Evolutionary conservation across 306 rosid species (phyloP).

Genomic region (Prunus fruticosa): DNA sequence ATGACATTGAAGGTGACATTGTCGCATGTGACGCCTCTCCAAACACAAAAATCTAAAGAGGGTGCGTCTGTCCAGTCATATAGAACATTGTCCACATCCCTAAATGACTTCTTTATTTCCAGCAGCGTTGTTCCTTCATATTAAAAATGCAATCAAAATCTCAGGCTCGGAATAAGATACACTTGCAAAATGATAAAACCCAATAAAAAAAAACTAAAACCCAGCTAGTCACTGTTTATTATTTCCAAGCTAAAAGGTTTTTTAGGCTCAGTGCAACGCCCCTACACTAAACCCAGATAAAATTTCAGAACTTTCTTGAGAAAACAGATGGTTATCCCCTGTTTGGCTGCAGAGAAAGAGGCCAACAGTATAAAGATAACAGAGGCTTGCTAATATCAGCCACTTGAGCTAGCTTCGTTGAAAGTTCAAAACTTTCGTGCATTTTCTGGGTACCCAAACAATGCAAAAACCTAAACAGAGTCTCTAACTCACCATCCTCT

Average conservation of each 20-base stretch:
- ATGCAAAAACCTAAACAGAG: background rate
- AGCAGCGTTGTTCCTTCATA: constrained; percentile 68
- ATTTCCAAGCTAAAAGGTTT: background rate
- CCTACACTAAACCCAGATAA: background rate
- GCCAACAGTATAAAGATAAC: background rate
- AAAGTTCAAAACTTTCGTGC: background rate
- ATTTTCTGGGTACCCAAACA: constrained; percentile 11
- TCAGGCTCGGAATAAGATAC: background rate
- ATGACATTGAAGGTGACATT: constrained; percentile 75
- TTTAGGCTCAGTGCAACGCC: background rate
- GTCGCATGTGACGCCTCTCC: constrained; percentile 94
- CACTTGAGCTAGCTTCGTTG: background rate
- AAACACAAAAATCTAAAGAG: constrained; percentile 79
- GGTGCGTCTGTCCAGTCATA: constrained; percentile 87
- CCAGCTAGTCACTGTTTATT: background rate
- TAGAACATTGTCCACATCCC: constrained; percentile 85
- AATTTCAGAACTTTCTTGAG: background rate
- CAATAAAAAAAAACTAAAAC: background rate
- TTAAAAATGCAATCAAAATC: constrained; percentile 17
- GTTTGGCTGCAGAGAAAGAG: constrained; percentile 22
- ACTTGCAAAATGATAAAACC: background rate
- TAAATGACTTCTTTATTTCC: constrained; percentile 86
- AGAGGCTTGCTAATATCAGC: too few relatives aligned
- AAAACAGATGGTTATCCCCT: constrained; percentile 12
- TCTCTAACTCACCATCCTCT: constrained; percentile 67